Evolutionary conservation across 768 basidiomycete genomes (phyloP), one percentile per base, ranked within the genome.

Genomic region (Chiua virens): DNA sequence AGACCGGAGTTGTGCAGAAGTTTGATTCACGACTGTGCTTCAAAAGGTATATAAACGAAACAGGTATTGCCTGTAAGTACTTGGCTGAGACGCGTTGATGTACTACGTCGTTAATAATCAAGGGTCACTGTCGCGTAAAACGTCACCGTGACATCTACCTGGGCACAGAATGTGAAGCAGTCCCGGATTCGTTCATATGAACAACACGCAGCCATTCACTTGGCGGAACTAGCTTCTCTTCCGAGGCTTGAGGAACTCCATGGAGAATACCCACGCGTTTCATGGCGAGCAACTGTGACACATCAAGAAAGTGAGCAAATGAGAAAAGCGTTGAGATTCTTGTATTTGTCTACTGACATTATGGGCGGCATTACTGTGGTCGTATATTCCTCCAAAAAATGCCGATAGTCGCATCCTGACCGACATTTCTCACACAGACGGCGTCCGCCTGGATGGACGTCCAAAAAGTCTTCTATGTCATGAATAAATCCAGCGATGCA

Each of bases 401-500:
- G 93, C 92, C 0, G 91, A 91, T 5, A n/a, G 92, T 92, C 4
- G 89, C 93, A 62, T 96, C 94, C 66, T 83, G 89, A 51, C 94
- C 93, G 59, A 94, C 88, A 68, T 87, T 79, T 69, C 90, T 89
- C 58, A 83, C 80, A 73, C 23, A 92, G 73, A 63, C 93, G 91
- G 4, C 86, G 82, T 14, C 94, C 94, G 58, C 94, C 93, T 5
- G 94, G 94, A 66, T 97, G 93, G 55, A 95, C 92, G 38, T 93
- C 88, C 50, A 89, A 79, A 74, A 96, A 97, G 15, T 77, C 72
- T 0, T 85, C 77, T 40, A 92, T 86, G 51, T 96, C 94, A 65
- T 96, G 94, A 49, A 97, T 95, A 76, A 92, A 94, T 15, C 94
- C 94, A 34, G 91, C 87, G 51, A 98, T 75, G 57, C 92, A 84